These are phyloP conservation scores for Zymoseptoria crescenta DNA, from an alignment of 2,329 filamentous ascomycete genomes.

Conservation along the genomic window DNA sequence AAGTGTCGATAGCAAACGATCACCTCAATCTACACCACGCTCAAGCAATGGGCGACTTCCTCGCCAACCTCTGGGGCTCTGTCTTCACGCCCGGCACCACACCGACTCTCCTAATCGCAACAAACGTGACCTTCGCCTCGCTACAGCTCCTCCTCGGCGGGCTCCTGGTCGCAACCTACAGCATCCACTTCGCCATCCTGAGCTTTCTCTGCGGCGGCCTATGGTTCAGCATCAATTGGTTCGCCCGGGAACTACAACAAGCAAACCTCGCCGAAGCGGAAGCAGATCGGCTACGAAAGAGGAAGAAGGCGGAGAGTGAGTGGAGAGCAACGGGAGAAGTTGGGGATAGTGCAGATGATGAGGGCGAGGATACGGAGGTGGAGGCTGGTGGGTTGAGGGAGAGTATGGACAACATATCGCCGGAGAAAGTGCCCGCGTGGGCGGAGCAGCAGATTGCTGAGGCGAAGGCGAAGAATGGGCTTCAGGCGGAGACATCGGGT, in stretches of 20 bases:
- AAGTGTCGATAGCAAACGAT: not conserved
- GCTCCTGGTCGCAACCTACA: conserved; percentile 74
- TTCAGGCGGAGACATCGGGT: conserved; percentile 7
- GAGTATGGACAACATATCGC: conserved; percentile 7
- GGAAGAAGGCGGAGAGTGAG: conserved; percentile 24
- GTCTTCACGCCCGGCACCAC: conserved; percentile 91
- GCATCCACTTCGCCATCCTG: conserved; percentile 79
- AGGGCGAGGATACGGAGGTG: conserved; percentile 43
- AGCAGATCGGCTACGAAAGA: conserved; percentile 38
- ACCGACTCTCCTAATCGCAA: conserved; percentile 77
- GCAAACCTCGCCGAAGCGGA: conserved; percentile 43
- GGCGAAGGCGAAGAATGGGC: conserved; percentile 2
- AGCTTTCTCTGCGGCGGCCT: conserved; percentile 71
- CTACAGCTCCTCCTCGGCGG: conserved; percentile 71
- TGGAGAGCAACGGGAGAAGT: conserved; percentile 41
- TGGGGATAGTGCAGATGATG: conserved; percentile 30
- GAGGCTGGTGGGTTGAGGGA: conserved; percentile 18
- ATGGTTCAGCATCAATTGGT: conserved; percentile 98
- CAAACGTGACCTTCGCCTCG: conserved; percentile 79
- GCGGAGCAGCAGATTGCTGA: conserved; percentile 11
- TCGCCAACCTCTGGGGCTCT: conserved; percentile 78
- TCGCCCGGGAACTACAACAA: conserved; percentile 58
- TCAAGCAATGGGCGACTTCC: conserved; percentile 40
- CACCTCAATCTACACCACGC: not conserved
- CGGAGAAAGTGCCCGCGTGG: conserved; percentile 9